Percentiles rank a stretch among this genome's conserved stretches.
Evolutionary conservation across 345 rosid species (phyloP).

Genomic region (Populus nigra): DNA sequence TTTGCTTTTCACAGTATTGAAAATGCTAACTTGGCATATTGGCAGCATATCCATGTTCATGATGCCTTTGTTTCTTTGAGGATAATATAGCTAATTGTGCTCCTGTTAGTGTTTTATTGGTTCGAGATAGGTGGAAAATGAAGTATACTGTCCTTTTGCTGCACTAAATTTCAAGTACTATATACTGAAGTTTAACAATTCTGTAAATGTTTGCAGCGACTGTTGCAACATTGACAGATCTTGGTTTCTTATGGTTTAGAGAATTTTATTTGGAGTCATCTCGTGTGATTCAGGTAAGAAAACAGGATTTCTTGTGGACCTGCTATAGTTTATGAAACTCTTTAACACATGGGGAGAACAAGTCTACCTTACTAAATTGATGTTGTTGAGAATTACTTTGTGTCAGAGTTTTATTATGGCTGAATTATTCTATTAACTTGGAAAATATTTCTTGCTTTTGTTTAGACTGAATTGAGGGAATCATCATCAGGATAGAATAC

Average conservation of each 20-base stretch:
- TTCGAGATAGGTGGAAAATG: background rate
- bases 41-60: background rate
- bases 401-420: no score
- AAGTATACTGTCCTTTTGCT: background rate
- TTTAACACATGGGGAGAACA: background rate
- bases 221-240: slow-evolving; percentile 76
- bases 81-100: background rate
- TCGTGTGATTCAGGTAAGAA: slow-evolving; percentile 91
- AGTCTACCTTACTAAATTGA: background rate
- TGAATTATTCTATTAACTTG: background rate
- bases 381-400: background rate
- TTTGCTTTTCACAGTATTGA: background rate
- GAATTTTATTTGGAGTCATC: slow-evolving; percentile 99
- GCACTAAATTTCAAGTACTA: background rate
- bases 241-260: slow-evolving; percentile 98
- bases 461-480: background rate
- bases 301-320: background rate
- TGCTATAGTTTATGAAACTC: slow-evolving; percentile 3
- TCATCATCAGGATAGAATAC: background rate
- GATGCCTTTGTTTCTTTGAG: background rate
- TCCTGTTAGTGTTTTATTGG: background rate
- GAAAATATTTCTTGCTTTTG: background rate
- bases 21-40: background rate
- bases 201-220: slow-evolving; percentile 61
- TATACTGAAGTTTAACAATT: slow-evolving; percentile 13